phyloP scores from a whole-genome alignment of 2,329 filamentous ascomycete genomes.

The Pleurostoma richardsiae region DNA sequence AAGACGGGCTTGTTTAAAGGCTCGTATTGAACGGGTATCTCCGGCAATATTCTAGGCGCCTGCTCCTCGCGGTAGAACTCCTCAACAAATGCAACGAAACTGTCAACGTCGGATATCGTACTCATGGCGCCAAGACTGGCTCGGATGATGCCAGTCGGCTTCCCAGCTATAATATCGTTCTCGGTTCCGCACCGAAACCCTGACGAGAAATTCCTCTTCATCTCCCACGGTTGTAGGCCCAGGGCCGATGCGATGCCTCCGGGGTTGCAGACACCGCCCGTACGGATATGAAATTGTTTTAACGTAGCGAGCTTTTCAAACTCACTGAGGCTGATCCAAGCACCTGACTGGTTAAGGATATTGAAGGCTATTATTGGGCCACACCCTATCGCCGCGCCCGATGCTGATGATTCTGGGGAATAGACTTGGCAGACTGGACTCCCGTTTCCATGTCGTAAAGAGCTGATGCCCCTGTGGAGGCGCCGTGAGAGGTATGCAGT shows the following conservation, averaged over 20 bases:
- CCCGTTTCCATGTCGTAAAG: slow-evolving; percentile 66
- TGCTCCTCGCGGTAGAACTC: slow-evolving; percentile 54
- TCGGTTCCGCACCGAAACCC: slow-evolving; percentile 82
- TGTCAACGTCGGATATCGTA: slow-evolving; percentile 65
- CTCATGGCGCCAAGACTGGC: slow-evolving; percentile 90
- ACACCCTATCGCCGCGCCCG: slow-evolving; percentile 30
- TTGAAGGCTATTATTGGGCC: slow-evolving; percentile 87
- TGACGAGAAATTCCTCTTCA: slow-evolving; percentile 77
- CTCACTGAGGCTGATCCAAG: slow-evolving; percentile 76
- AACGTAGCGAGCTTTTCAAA: slow-evolving; percentile 81
- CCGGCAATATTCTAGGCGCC: background rate
- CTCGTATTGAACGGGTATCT: background rate
- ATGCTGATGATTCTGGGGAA: slow-evolving; percentile 20
- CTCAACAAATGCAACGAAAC: slow-evolving; percentile 64
- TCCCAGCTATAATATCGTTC: slow-evolving; percentile 75
- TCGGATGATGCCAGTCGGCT: slow-evolving; percentile 82
- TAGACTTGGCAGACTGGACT: slow-evolving; percentile 64
- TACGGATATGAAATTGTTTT: slow-evolving; percentile 77
- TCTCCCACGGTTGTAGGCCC: slow-evolving; percentile 72
- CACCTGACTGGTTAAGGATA: slow-evolving; percentile 59
- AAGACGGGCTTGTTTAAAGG: slow-evolving; percentile 19
- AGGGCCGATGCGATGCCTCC: slow-evolving; percentile 75
- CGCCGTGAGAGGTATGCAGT: slow-evolving; percentile 58
- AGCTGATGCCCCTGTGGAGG: slow-evolving; percentile 52
- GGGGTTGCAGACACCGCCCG: slow-evolving; percentile 87